Base-by-base conservation (phyloP, 331 rosid genomes). In the Pyrus hybrid region DNA sequence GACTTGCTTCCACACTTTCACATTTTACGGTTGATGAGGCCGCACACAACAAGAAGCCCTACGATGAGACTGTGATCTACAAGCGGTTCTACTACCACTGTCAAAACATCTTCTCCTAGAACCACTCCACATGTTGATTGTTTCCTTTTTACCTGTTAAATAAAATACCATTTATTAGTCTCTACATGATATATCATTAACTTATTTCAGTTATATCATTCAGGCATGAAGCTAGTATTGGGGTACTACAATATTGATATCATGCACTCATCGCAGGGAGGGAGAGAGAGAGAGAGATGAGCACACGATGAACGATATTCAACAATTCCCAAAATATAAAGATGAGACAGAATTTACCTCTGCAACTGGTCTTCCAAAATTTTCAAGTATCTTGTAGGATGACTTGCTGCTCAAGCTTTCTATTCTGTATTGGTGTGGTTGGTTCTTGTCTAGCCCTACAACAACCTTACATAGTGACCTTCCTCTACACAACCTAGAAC, bases 1-100 rank as follows among this genome's bases (percentile, higher is more conserved):
- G 22, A 28, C 21, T 43, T 69, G 73, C 65, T 65, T 74, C 60
- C 77, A 70, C n/a, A 30, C 14, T 60, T 17, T 85, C 75, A 89
- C 83, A 91, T 77, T 85, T 76, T 89, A 69, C 71, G 56, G 47
- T 81, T 80, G 16, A 91, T 81, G 71, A 91, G 95, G 63, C 84
- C 80, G 37, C 79, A 80, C 72, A 88, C 87, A 56, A 91, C 91
- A 77, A 89, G 80, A 83, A 91, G 77, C 41, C 90, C 94, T 80
- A 86, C 87, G n/a, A 89, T 57, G 13, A 89, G 83, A 76, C 88
- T 82, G 66, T 86, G 85, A 72, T 91, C 95, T 17, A 77, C 20
- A 26, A 81, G 73, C 64, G 91, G 91, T 80, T 91, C 93, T 76
- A 89, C 95, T 7, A 83, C 85, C 95, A 91, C 82, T 71, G 88